A percentile compares a stretch with the other conserved stretches of the same genome.
Conservation (phyloP, 192 early-diverging fungal species). For the Rhizoclosmatium globosum region DNA sequence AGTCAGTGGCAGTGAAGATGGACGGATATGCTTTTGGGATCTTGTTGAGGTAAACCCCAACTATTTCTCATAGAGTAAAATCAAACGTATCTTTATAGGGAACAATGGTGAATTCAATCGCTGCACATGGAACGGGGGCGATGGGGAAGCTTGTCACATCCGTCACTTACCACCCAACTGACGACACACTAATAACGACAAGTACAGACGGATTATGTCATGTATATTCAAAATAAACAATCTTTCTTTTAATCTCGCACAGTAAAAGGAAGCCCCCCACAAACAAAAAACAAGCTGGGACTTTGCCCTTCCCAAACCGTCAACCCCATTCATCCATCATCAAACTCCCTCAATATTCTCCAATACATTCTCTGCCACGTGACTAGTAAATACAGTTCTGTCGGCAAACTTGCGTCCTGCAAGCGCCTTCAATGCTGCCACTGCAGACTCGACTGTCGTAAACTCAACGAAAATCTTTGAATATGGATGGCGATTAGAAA, state of each 20-base stretch:
- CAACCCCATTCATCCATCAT: too few species aligned
- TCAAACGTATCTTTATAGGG: constrained; percentile 47
- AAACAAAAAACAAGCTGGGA: too few species aligned
- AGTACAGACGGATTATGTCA: constrained; percentile 69
- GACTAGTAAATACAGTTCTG: constrained; percentile 89
- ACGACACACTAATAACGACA: constrained; percentile 68
- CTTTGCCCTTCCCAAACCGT: too few species aligned
- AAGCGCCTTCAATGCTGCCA: constrained; percentile 77
- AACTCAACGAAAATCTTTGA: constrained; percentile 88
- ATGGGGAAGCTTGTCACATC: constrained; percentile 62
- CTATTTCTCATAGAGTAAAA: constrained; percentile 6
- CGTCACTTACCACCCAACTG: constrained; percentile 73
- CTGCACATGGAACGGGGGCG: constrained; percentile 60
- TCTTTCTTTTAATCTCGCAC: background rate
- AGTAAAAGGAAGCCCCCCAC: too few species aligned
- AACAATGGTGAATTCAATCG: constrained; percentile 47
- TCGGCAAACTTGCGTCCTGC: constrained; percentile 94
- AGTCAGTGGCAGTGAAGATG: constrained; percentile 91
- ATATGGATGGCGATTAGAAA: background rate
- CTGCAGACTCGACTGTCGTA: constrained; percentile 62
- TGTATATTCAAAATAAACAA: constrained; percentile 16
- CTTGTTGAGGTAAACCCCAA: constrained; percentile 64
- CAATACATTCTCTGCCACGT: constrained; percentile 61
- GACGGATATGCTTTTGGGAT: constrained; percentile 87
- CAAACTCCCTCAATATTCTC: background rate